Percentiles rank a stretch among this genome's conserved stretches.
phyloP scores from a whole-genome alignment of 2,329 filamentous ascomycete genomes.

The Colletotrichum melonis region DNA sequence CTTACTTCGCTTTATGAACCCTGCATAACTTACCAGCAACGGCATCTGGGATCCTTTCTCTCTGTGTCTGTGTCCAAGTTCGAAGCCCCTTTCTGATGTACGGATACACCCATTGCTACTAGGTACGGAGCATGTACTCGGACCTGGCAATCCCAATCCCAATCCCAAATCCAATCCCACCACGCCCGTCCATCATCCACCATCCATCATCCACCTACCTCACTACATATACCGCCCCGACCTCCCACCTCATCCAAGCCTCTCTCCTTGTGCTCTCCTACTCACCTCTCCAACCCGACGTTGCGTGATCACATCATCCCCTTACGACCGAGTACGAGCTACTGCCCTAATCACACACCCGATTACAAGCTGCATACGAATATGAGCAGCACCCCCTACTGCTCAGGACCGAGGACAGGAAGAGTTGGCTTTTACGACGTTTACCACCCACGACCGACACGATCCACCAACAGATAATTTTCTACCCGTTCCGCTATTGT shows the following conservation, averaged over 20 bases:
- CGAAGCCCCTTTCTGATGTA: background rate
- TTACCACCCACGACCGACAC: conserved; percentile 19
- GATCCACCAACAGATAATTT: conserved; percentile 31
- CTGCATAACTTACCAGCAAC: conserved; percentile 6
- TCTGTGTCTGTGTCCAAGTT: background rate
- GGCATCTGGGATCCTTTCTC: background rate
- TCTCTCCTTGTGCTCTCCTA: background rate
- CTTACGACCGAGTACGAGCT: conserved; percentile 14
- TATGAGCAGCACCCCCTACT: conserved; percentile 37
- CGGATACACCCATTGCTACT: background rate
- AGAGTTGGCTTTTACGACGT: conserved; percentile 35
- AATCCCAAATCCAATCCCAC: background rate
- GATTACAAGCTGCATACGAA: conserved; percentile 24
- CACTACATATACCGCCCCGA: conserved; percentile 34
- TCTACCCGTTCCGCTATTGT: background rate
- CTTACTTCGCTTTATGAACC: conserved; percentile 32
- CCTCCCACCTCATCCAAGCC: conserved; percentile 8
- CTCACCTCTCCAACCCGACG: conserved; percentile 10
- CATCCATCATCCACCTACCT: background rate
- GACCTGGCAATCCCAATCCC: background rate
- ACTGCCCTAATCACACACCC: conserved; percentile 1
- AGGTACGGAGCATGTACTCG: background rate
- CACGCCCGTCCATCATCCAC: background rate
- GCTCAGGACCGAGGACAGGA: conserved; percentile 37
- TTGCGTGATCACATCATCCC: conserved; percentile 17